These are phyloP conservation scores for Magnusiomyces clavatus DNA, from an alignment of 1,139 yeast species.

Conservation along the genomic window DNA sequence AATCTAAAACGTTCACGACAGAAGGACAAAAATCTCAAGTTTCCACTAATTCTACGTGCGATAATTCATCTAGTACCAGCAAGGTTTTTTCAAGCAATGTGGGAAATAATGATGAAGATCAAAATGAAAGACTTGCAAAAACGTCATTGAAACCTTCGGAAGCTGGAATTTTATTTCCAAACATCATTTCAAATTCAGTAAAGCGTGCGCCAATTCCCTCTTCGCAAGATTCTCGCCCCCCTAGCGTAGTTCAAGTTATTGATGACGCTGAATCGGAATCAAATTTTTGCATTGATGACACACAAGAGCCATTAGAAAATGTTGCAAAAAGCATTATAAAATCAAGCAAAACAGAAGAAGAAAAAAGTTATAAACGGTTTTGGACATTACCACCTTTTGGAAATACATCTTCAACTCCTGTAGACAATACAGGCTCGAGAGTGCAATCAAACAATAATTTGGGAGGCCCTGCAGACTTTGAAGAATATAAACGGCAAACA, in stretches of 20 bases:
- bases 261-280: slow-evolving; percentile 26
- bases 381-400: neutral
- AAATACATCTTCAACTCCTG: slow-evolving; percentile 3
- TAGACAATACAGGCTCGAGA: neutral
- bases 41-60: too few relatives aligned
- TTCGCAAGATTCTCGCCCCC: neutral
- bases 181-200: neutral
- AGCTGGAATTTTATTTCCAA: slow-evolving; percentile 6
- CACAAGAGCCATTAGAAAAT: slow-evolving; percentile 18
- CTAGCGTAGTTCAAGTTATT: slow-evolving; percentile 11
- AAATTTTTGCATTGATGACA: slow-evolving; percentile 30
- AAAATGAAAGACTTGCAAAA: too few relatives aligned
- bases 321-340: slow-evolving; percentile 12
- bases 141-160: neutral
- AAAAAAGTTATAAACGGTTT: neutral
- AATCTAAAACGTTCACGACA: too few relatives aligned
- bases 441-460: too few relatives aligned
- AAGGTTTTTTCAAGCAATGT: too few relatives aligned
- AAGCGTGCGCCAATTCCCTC: neutral
- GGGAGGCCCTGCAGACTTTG: slow-evolving; percentile 31
- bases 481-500: slow-evolving; percentile 32
- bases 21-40: too few relatives aligned
- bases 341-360: slow-evolving; percentile 1
- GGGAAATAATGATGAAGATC: too few relatives aligned
- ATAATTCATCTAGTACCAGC: too few relatives aligned